phyloP scores from a whole-genome alignment of 306 rosid genomes.

The Cicer chorassanicum region DNA sequence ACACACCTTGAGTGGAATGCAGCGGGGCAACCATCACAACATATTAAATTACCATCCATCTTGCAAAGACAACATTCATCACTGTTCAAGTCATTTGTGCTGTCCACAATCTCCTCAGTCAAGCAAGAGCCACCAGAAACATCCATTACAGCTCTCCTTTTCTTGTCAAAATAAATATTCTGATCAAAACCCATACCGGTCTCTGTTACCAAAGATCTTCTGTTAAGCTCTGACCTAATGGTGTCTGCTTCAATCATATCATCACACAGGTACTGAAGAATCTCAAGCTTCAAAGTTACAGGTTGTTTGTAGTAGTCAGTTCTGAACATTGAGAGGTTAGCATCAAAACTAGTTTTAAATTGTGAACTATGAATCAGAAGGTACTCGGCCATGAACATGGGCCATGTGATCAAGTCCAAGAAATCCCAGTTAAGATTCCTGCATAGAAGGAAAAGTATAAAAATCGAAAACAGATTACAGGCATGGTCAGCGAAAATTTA shows the following conservation, averaged over 20 bases:
- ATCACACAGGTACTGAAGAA: slow-evolving; percentile 88
- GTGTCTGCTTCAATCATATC: slow-evolving; percentile 91
- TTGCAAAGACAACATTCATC: slow-evolving; percentile 97
- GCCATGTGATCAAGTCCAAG: slow-evolving; percentile 92
- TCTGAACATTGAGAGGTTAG: slow-evolving; percentile 58
- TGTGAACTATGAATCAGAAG: slow-evolving; percentile 74
- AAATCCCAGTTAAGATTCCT: slow-evolving; percentile 97
- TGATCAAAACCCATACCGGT: slow-evolving; percentile 67
- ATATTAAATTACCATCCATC: slow-evolving; percentile 97
- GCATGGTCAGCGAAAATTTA: slow-evolving; percentile 17
- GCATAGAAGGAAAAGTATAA: slow-evolving; percentile 42
- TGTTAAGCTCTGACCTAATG: slow-evolving; percentile 83
- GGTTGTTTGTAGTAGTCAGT: slow-evolving; percentile 79
- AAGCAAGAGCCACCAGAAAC: slow-evolving; percentile 58
- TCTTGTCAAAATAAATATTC: slow-evolving; percentile 69
- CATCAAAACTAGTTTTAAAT: slow-evolving; percentile 65
- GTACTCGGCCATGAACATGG: slow-evolving; percentile 89
- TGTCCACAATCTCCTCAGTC: slow-evolving; percentile 65
- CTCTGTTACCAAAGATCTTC: slow-evolving; percentile 80
- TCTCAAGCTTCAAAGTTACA: slow-evolving; percentile 68
- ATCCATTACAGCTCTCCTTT: slow-evolving; percentile 62
- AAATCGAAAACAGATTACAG: slow-evolving; percentile 38
- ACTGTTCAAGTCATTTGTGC: slow-evolving; percentile 79
- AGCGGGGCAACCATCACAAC: slow-evolving; percentile 99
- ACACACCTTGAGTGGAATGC: slow-evolving; percentile 96